Evolutionary conservation across 176 grass and related monocot genomes (phyloP), one percentile per base, ranked within the genome.

Genomic region (Neostapfia colusana): DNA sequence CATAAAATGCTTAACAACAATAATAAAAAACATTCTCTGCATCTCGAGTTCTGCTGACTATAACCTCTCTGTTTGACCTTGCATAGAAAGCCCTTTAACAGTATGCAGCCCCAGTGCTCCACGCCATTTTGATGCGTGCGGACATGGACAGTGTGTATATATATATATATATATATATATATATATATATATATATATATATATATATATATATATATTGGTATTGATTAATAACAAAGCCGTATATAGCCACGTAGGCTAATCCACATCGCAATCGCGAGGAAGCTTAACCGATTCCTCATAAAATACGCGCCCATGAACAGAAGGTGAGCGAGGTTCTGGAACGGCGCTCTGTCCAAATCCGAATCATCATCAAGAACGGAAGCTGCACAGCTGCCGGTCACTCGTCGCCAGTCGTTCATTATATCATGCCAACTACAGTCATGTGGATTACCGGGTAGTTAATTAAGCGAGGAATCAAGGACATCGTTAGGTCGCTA

Each of bases 401-500:
- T 8, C 15, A 5, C n/a, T n/a, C n/a, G 48, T 50, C 39, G 0
- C 21, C 24, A 14, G 56, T 75, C 24, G 4, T 45, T 75, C 56
- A n/a, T 41, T n/a, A n/a, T 74, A 59, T 3, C 21, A 10, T 25
- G 4, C 24, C 39, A n/a, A n/a, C n/a, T n/a, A n/a, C 58, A 59
- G 26, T 1, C 27, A 45, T 9, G 2, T 61, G 23, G 53, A 40
- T 60, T 74, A 31, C 39, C 15, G 3, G 24, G 56, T 34, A 44
- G 9, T n/a, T n/a, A n/a, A n/a, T 76, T 63, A 76, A 76, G 73
- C 41, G 42, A 76, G 73, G 73, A 48, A 76, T 76, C 73, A n/a
- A 21, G 2, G 73, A 48, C 57, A 61, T 60, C 42, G 2, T 48
- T 23, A 36, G 59, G 38, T 12, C 1, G 11, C 54, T 56, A 56